Base-by-base conservation (phyloP, 140 eudicot genomes). In the Bidens hawaiensis region DNA sequence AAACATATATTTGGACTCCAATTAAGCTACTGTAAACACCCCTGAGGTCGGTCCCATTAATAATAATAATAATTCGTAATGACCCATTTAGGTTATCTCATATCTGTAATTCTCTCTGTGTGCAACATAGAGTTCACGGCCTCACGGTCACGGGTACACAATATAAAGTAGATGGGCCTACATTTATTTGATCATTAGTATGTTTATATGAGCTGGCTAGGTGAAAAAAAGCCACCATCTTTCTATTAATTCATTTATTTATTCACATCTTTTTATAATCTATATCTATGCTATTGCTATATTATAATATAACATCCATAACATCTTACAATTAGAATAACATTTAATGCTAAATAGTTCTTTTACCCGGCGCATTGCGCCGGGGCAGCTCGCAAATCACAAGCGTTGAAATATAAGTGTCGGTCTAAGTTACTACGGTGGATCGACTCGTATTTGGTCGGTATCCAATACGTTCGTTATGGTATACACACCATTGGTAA, bases 81-180 rank as follows among this genome's bases (percentile, higher is more conserved):
- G 75, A 68, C 15, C 68, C 75, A 58, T 47, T 8, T 4, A 46
- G 23, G 23, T 5, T 25, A 58, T 69, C 28, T 47, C n/a, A n/a
- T n/a, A n/a, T n/a, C n/a, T n/a, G n/a, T n/a, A n/a, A n/a, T n/a
- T n/a, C n/a, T n/a, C 25, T 31, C 36, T 51, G 55, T 15, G 65
- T 63, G 58, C 67, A 73, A 65, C 47, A 58, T 57, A 57, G 78
- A 73, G 56, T 65, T 73, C 73, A 65, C n/a, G n/a, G n/a, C n/a
- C n/a, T n/a, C n/a, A n/a, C n/a, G n/a, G n/a, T n/a, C n/a, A n/a
- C 78, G 78, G 73, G 73, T 48, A 57, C 61, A 42, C 49, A 34
- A 65, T 47, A 65, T n/a, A 73, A 53, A 65, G 78, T 48, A 18
- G 21, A 73, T 47, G 71, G 78, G 28, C 68, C 78, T 65, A 73